Evolutionary conservation across 306 rosid genomes (phyloP), one percentile per base, ranked within the genome.

Genomic region (Quercus mongolica): DNA sequence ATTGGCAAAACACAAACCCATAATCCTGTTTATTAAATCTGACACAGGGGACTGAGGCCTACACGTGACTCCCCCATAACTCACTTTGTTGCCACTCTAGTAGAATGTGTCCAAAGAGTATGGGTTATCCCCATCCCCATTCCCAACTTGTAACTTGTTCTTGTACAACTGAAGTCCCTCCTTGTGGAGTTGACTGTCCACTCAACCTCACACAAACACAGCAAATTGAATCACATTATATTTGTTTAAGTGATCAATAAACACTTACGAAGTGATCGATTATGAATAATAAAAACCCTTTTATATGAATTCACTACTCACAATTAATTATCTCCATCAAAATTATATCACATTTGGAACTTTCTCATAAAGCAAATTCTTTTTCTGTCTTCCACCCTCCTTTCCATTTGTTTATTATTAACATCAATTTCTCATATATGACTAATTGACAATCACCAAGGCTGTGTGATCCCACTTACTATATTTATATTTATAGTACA

Each of bases 31-130:
- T 21, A 4, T 63, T 23, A 5, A 35, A 69, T 56, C 83, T 63
- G 83, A 80, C 78, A 76, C 82, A 41, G 52, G 65, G 44, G 58
- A 67, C 79, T 41, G 80, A 74, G 86, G 76, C 49, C 25, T 14
- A 61, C 88, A 91, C 91, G 92, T 91, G 95, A 87, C 55, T 15
- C 86, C 90, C 92, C 28, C 28, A 85, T 80, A 84, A 80, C 89
- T 72, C 77, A 0, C 62, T 64, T 79, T 76, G 87, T 71, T 84
- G 30, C 9, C 74, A 74, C 74, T 15, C 75, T 46, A 8, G 20
- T 23, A 62, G 20, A 17, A 33, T 33, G 71, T 19, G 71, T 67
- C 71, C 71, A 33, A 67, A 31, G 46, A 8, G 14, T 2, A 65
- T 31, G 71, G 71, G 49, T 14, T 21, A 18, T 65, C 21, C 25